These are phyloP conservation scores for Coemansia aciculifera DNA, from an alignment of 192 early-diverging fungal genomes.

Conservation along the genomic window DNA sequence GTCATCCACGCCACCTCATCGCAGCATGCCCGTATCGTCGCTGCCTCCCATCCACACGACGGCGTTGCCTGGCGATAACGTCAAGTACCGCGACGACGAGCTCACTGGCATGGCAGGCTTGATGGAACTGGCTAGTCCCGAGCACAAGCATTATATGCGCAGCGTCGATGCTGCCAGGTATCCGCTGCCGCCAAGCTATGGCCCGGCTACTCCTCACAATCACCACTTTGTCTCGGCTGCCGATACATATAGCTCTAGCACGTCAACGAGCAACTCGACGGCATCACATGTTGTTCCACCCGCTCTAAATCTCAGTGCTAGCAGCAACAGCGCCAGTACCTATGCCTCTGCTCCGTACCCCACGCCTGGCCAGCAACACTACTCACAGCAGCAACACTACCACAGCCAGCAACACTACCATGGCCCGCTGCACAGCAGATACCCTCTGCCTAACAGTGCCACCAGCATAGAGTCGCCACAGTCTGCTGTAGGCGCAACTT, in stretches of 20 bases:
- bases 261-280: slow-evolving; percentile 38
- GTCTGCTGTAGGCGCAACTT: slow-evolving; percentile 10
- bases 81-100: slow-evolving; percentile 50
- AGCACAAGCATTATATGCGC: slow-evolving; percentile 18
- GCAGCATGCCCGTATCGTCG: slow-evolving; percentile 18
- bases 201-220: background rate
- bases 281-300: slow-evolving; percentile 32
- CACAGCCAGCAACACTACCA: slow-evolving; percentile 16
- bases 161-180: slow-evolving; percentile 24
- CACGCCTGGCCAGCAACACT: slow-evolving; percentile 14
- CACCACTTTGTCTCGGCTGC: slow-evolving; percentile 13
- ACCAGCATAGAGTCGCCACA: slow-evolving; percentile 12
- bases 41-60: slow-evolving; percentile 36
- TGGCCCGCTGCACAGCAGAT: slow-evolving; percentile 17
- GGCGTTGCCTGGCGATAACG: background rate
- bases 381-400: slow-evolving; percentile 16
- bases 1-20: slow-evolving; percentile 27
- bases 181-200: slow-evolving; percentile 6
- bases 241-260: slow-evolving; percentile 37
- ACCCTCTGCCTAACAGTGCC: slow-evolving; percentile 14
- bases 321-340: slow-evolving; percentile 2
- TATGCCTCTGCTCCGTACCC: slow-evolving; percentile 13
- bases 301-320: slow-evolving; percentile 16
- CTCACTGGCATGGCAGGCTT: slow-evolving; percentile 52
- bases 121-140: slow-evolving; percentile 51